These are phyloP conservation scores for Tetraselmis striata DNA, from an alignment of 139 green algal species.

Conservation along the genomic window DNA sequence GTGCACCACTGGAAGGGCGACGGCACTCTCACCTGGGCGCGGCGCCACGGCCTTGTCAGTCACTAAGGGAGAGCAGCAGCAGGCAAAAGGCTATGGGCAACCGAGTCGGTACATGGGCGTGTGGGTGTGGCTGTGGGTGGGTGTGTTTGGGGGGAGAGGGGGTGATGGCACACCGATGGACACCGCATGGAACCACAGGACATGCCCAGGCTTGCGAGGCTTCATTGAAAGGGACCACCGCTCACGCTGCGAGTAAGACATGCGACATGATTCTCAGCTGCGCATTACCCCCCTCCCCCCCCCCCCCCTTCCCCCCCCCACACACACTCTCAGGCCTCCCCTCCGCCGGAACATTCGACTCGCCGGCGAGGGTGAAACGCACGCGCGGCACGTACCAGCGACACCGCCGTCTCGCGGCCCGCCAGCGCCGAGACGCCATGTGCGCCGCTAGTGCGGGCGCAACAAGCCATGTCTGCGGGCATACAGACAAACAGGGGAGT, in stretches of 20 bases:
- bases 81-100: too few species aligned
- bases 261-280: too few species aligned
- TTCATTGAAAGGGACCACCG: not conserved
- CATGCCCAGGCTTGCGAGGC: not conserved
- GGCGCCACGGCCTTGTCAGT: not conserved
- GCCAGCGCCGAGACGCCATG: not conserved
- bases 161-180: not conserved
- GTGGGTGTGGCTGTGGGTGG: not conserved
- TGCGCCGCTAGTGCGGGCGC: not conserved
- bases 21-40: constrained; percentile 28
- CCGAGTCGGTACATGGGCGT: too few species aligned
- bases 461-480: not conserved
- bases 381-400: too few species aligned
- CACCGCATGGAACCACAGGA: not conserved
- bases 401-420: not conserved
- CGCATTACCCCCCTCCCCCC: too few species aligned
- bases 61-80: too few species aligned
- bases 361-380: too few species aligned
- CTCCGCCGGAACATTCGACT: too few species aligned
- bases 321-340: too few species aligned
- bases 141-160: not conserved
- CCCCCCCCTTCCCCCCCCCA: too few species aligned
- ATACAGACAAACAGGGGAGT: too few species aligned
- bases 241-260: not conserved
- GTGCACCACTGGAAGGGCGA: constrained; percentile 33